A percentile compares a stretch with the other conserved stretches of the same genome.
Evolutionary conservation across 2,329 filamentous ascomycete genomes (phyloP).

Genomic region (Hypomyces perniciosus): DNA sequence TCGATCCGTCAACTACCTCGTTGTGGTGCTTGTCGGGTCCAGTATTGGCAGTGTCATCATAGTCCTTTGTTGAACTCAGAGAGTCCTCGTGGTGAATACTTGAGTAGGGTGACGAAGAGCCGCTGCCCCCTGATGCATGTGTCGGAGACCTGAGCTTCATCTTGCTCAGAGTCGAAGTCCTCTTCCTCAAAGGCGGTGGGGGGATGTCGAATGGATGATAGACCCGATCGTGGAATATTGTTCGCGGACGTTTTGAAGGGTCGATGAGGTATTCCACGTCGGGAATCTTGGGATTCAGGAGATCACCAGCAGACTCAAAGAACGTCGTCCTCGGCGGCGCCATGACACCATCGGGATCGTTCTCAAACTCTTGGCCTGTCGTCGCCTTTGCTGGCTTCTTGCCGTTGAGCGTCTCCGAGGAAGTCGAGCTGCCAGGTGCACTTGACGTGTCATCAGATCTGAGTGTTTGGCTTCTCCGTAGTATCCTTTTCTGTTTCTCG

Average conservation of each 20-base stretch:
- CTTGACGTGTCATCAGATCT: conserved; percentile 22
- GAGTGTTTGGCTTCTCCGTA: conserved; percentile 67
- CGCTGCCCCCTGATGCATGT: conserved; percentile 22
- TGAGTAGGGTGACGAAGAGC: conserved; percentile 29
- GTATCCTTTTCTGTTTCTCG: conserved; percentile 62
- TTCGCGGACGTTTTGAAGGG: conserved; percentile 71
- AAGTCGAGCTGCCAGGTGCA: conserved; percentile 14
- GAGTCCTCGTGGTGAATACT: conserved; percentile 37
- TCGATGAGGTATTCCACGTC: conserved; percentile 76
- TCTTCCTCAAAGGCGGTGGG: conserved; percentile 61
- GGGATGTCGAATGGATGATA: conserved; percentile 95
- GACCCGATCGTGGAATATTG: conserved; percentile 94
- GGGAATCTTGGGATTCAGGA: conserved; percentile 85
- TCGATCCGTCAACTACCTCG: conserved; percentile 49
- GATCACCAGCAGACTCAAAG: conserved; percentile 88
- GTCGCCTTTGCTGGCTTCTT: conserved; percentile 36
- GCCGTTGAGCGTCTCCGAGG: not conserved
- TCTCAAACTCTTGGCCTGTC: conserved; percentile 42
- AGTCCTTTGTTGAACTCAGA: conserved; percentile 40
- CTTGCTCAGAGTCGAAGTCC: conserved; percentile 34
- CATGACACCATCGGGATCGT: conserved; percentile 42
- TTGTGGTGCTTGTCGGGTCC: conserved; percentile 36
- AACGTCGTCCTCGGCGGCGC: conserved; percentile 87
- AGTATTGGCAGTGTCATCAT: conserved; percentile 45
- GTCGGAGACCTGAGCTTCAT: conserved; percentile 21